These are phyloP conservation scores for Leptographium galeiforme DNA, from an alignment of 2,329 filamentous ascomycete species.

Conservation along the genomic window DNA sequence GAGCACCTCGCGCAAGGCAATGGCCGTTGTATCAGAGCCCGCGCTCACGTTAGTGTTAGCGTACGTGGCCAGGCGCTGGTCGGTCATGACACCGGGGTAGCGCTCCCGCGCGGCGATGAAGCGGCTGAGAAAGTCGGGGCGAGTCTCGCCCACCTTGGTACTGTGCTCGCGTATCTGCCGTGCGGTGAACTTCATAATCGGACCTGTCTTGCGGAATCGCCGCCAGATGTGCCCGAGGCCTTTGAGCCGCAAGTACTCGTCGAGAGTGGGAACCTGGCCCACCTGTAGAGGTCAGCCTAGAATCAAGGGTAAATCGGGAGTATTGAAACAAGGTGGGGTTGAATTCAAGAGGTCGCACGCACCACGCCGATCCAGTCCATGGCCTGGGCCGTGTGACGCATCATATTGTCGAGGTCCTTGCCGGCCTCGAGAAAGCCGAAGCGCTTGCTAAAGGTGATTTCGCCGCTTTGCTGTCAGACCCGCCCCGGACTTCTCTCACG, in stretches of 20 bases:
- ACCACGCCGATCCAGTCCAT: conserved; percentile 13
- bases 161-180: background rate
- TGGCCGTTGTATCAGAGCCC: conserved; percentile 51
- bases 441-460: conserved; percentile 45
- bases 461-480: conserved; percentile 18
- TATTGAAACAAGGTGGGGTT: background rate
- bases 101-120: conserved; percentile 42
- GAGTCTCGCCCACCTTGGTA: conserved; percentile 5
- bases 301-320: no score
- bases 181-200: background rate
- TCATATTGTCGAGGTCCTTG: conserved; percentile 47
- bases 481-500: no score
- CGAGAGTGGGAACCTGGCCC: conserved; percentile 9
- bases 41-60: conserved; percentile 14
- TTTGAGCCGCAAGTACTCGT: conserved; percentile 9
- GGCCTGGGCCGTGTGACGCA: conserved; percentile 18
- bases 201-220: background rate
- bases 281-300: background rate
- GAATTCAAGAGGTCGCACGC: background rate
- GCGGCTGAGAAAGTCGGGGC: conserved; percentile 38
- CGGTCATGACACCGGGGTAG: conserved; percentile 41
- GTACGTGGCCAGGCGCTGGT: conserved; percentile 11
- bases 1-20: conserved; percentile 45
- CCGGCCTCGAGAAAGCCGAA: conserved; percentile 49
- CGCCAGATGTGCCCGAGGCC: conserved; percentile 3